Evolutionary conservation across 2,329 filamentous ascomycete genomes (phyloP).

Genomic region (Colletotrichum agaves): DNA sequence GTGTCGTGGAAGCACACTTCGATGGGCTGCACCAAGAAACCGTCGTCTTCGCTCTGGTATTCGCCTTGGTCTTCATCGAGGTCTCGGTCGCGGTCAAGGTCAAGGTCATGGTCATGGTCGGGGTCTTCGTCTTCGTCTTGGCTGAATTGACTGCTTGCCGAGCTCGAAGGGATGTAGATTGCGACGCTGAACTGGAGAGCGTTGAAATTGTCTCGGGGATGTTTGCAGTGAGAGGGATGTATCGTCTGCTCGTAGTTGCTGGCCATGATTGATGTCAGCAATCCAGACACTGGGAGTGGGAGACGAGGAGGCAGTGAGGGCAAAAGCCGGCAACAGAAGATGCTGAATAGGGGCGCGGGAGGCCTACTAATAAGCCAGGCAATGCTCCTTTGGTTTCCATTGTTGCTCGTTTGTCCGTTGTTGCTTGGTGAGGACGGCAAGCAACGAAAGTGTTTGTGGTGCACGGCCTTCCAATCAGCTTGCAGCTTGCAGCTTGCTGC

Average conservation of each 20-base stretch:
- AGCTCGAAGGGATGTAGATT: neutral
- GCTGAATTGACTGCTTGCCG: neutral
- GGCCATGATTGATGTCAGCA: neutral
- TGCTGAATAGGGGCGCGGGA: neutral
- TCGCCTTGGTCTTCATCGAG: neutral
- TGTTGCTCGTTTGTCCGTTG: neutral
- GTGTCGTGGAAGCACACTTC: neutral
- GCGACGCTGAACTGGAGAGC: neutral
- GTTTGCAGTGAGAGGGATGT: neutral
- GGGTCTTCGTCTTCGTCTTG: neutral
- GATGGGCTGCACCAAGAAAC: neutral
- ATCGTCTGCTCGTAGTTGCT: neutral
- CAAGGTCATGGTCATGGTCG: neutral
- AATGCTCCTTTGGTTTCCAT: neutral
- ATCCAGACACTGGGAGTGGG: neutral
- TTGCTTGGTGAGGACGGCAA: too few species aligned
- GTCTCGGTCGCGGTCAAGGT: neutral
- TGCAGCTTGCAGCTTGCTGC: too few species aligned
- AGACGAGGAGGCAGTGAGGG: neutral
- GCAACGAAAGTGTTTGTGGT: too few species aligned
- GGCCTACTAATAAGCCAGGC: neutral
- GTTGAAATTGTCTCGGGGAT: neutral
- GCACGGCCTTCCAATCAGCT: too few species aligned
- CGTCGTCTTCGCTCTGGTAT: neutral
- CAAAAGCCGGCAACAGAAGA: neutral